Conservation (phyloP, 2,329 filamentous ascomycete species). For the Arthroderma sp. region DNA sequence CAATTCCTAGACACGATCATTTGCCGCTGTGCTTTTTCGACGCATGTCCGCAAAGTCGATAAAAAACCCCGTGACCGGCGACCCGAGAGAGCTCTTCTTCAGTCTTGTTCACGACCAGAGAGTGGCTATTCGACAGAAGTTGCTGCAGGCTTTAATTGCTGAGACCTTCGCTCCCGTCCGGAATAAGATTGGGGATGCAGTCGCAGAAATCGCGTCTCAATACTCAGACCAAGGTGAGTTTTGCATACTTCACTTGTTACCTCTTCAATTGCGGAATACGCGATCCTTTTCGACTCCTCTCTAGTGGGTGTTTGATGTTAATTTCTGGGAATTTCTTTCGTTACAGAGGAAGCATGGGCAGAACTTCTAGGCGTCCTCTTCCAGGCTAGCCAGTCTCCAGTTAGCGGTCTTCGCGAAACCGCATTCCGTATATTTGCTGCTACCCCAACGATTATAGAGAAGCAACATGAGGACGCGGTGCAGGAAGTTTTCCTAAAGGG, state of each 20-base stretch:
- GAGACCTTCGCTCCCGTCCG: slow-evolving; percentile 65
- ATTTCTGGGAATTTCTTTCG: slow-evolving; percentile 12
- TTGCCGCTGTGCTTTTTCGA: slow-evolving; percentile 86
- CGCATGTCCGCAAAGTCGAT: slow-evolving; percentile 81
- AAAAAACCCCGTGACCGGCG: slow-evolving; percentile 50
- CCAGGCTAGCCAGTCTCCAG: slow-evolving; percentile 74
- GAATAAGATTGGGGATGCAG: slow-evolving; percentile 95
- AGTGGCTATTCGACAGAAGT: slow-evolving; percentile 66
- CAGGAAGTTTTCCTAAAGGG: slow-evolving; percentile 78
- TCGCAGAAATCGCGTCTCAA: slow-evolving; percentile 88
- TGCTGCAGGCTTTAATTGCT: slow-evolving; percentile 61
- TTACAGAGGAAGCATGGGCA: slow-evolving; percentile 68
- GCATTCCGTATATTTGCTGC: slow-evolving; percentile 93
- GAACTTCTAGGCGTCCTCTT: slow-evolving; percentile 80
- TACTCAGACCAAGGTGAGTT: slow-evolving; percentile 79
- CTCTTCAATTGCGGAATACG: slow-evolving; percentile 6
- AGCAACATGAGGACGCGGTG: slow-evolving; percentile 86
- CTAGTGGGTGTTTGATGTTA: not conserved
- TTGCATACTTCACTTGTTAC: not conserved
- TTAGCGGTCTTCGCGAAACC: slow-evolving; percentile 74
- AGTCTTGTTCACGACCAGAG: slow-evolving; percentile 63
- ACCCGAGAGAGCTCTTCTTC: slow-evolving; percentile 73
- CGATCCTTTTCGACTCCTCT: not conserved
- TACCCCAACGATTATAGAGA: slow-evolving; percentile 90
- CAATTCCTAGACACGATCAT: slow-evolving; percentile 61